Conservation (phyloP, 2,329 filamentous ascomycete species). For the Penicillium sp. region DNA sequence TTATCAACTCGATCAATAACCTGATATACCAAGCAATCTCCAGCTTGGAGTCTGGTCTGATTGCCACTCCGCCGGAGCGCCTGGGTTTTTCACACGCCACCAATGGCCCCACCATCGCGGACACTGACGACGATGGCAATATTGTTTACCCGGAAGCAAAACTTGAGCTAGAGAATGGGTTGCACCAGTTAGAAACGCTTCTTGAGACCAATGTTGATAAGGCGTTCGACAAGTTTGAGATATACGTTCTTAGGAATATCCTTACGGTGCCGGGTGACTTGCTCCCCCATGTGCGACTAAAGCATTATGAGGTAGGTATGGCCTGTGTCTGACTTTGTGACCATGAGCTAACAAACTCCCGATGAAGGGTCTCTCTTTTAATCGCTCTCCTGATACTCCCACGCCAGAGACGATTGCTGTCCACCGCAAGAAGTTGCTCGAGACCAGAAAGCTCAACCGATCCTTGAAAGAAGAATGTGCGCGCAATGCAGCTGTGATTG, state of each 20-base stretch:
- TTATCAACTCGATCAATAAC: constrained; percentile 95
- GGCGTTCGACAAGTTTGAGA: constrained; percentile 82
- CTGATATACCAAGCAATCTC: constrained; percentile 87
- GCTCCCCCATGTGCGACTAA: constrained; percentile 73
- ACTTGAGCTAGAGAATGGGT: constrained; percentile 82
- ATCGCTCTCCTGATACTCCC: constrained; percentile 42
- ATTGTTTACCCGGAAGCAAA: constrained; percentile 53
- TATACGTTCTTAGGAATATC: constrained; percentile 87
- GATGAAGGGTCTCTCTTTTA: constrained; percentile 40
- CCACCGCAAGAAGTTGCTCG: constrained; percentile 72
- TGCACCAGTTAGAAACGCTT: constrained; percentile 79
- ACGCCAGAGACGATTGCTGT: constrained; percentile 67
- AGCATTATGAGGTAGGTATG: constrained; percentile 71
- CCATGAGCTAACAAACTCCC: not conserved
- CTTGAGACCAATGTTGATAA: constrained; percentile 79
- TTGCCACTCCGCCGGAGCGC: constrained; percentile 68
- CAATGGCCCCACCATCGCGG: constrained; percentile 48
- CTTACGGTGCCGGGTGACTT: constrained; percentile 70
- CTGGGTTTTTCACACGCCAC: constrained; percentile 71
- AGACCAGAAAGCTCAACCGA: constrained; percentile 72
- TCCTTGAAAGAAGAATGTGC: constrained; percentile 68
- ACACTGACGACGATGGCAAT: constrained; percentile 48
- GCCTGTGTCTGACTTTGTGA: not conserved
- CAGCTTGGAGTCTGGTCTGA: constrained; percentile 79
- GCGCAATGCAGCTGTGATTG: constrained; percentile 70